Conservation (phyloP, 768 basidiomycete species). For the Clitopilus hobsonii region DNA sequence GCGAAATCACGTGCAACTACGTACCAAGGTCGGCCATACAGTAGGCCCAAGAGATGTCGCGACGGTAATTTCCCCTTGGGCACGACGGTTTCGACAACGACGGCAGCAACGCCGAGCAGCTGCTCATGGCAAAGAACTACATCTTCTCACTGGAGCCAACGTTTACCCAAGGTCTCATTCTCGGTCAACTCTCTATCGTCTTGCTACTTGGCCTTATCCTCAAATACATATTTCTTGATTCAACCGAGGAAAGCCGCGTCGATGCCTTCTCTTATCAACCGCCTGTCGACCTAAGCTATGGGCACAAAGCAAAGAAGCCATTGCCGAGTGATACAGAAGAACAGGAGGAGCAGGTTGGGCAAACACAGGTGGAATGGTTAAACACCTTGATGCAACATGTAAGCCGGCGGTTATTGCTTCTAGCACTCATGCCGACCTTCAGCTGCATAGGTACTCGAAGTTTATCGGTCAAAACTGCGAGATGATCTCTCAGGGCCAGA, state of each 20-base stretch:
- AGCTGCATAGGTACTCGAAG: slow-evolving; percentile 51
- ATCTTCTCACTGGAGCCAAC: slow-evolving; percentile 77
- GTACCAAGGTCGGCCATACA: not conserved
- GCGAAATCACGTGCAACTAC: slow-evolving; percentile 1
- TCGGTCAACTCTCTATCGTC: slow-evolving; percentile 89
- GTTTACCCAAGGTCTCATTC: slow-evolving; percentile 91
- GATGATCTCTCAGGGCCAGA: slow-evolving; percentile 64
- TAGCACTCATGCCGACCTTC: not conserved
- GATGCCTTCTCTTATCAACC: slow-evolving; percentile 59
- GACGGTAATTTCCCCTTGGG: not conserved
- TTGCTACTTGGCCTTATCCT: slow-evolving; percentile 74
- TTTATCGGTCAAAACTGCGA: slow-evolving; percentile 75
- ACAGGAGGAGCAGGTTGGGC: slow-evolving; percentile 19
- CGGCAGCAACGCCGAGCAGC: not conserved
- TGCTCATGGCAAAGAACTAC: slow-evolving; percentile 48
- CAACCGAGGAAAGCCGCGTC: slow-evolving; percentile 48
- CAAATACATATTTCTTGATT: slow-evolving; percentile 93
- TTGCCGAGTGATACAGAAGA: slow-evolving; percentile 16
- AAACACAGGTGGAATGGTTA: slow-evolving; percentile 88
- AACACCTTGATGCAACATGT: slow-evolving; percentile 84
- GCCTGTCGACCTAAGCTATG: slow-evolving; percentile 42
- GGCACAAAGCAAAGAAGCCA: slow-evolving; percentile 30
- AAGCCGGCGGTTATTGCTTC: slow-evolving; percentile 8
- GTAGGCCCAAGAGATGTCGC: not conserved
- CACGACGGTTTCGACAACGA: not conserved